Base-by-base conservation (phyloP, 768 basidiomycete species). In the Hygrocybe punicea region DNA sequence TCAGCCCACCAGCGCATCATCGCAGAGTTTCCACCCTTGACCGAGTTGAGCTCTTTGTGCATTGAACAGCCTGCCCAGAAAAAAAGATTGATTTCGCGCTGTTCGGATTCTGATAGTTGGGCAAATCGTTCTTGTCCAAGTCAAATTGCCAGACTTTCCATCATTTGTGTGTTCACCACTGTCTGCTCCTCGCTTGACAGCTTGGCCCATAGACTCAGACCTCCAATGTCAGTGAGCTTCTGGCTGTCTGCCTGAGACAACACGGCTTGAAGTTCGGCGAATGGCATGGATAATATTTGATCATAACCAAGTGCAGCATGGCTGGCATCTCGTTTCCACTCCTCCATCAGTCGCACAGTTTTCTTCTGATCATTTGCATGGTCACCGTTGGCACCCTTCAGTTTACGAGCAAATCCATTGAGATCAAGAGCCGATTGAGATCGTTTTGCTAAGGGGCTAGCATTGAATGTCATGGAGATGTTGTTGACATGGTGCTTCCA, bases 31-130 rank as follows among this genome's bases (percentile, higher is more conserved):
- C 73, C 73, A 6, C 63, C 71, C 48, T 71, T 71, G 47, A 73
- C 60, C 10, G 60, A 60, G 52, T 76, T 76, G 40, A 63, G 61
- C 24, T 75, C 73, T 57, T 76, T 76, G 60, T 77, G 75, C 70
- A 73, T 73, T 39, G 67, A 70, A 58, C 75, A 76, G 1, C 73
- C 73, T 21, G 60, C 71, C 67, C 69, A 72, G 9, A 76, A 55
- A 58, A 76, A 76, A 1, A 73, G 60, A 11, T 66, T 52, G 1
- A 68, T 34, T 25, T 46, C 25, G 14, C 7, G 23, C 24, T 25
- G 54, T 29, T 68, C 65, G 21, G 51, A 57, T n/a, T 58, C 54
- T 17, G 61, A 47, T 14, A 71, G 47, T 10, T 16, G 13, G 4
- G 65, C 61, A 53, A 64, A 69, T 24, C 45, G 64, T 44, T 60